Evolutionary conservation across 176 grass and related monocot species (phyloP).

Genomic region (Avena atlantica): DNA sequence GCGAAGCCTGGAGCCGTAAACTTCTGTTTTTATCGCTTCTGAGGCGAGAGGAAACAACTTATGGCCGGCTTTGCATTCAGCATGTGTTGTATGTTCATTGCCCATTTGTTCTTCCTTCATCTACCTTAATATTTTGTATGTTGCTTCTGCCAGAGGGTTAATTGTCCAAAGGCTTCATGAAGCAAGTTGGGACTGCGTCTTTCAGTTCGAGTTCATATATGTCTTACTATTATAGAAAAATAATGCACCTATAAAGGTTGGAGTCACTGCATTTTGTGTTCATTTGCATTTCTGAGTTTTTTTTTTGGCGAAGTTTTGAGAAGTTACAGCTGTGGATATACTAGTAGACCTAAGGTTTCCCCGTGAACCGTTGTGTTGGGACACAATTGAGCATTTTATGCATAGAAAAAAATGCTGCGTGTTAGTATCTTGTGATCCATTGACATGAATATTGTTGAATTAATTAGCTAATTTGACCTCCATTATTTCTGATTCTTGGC

Average conservation of each 20-base stretch:
- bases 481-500: too few relatives aligned
- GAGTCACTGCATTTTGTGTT: neutral
- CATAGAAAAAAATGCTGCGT: too few relatives aligned
- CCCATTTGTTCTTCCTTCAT: conserved; percentile 38
- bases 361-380: neutral
- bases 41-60: neutral
- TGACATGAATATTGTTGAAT: too few relatives aligned
- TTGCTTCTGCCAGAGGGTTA: conserved; percentile 24
- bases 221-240: conserved; percentile 37
- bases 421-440: too few relatives aligned
- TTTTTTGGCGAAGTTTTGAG: neutral
- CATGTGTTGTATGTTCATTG: conserved; percentile 45
- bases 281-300: neutral
- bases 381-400: too few relatives aligned
- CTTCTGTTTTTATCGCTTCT: neutral
- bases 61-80: conserved; percentile 11
- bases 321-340: neutral
- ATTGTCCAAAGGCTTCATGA: conserved; percentile 37
- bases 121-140: conserved; percentile 43
- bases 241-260: conserved; percentile 12
- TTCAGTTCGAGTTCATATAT: conserved; percentile 25
- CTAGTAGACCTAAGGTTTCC: neutral
- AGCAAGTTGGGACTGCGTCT: conserved; percentile 23
- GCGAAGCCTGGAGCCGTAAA: neutral
- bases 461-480: too few relatives aligned